Evolutionary conservation across 257 asterid genomes (phyloP).

Genomic region (Solanum pinnatisectum): DNA sequence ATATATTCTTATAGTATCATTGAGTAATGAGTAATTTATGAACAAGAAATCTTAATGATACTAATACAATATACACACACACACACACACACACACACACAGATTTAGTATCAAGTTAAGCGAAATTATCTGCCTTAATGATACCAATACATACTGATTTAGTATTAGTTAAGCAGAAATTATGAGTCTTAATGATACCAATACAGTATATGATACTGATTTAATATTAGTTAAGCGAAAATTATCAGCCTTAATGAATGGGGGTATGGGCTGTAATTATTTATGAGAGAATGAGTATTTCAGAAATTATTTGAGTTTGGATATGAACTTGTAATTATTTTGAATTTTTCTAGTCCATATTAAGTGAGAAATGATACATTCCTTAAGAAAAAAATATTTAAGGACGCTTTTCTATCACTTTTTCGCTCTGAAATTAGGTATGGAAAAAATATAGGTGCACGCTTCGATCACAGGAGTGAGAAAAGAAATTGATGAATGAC

Average conservation of each 20-base stretch:
- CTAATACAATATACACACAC: too few species aligned
- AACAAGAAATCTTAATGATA: too few species aligned
- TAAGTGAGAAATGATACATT: neutral
- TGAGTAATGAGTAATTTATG: too few species aligned
- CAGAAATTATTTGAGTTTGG: neutral
- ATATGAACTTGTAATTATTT: too few species aligned
- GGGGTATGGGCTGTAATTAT: too few species aligned
- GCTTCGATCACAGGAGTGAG: neutral
- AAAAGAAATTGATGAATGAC: neutral
- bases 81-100: too few species aligned
- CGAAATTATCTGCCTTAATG: too few species aligned
- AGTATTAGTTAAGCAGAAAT: neutral
- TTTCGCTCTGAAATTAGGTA: neutral
- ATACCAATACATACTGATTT: neutral
- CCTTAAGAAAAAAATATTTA: neutral
- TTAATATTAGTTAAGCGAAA: too few species aligned
- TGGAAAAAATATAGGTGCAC: neutral
- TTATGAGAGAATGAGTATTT: neutral
- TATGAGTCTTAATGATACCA: too few species aligned
- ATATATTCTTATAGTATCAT: too few species aligned
- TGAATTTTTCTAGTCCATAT: too few species aligned
- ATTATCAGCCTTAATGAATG: neutral
- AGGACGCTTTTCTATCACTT: neutral
- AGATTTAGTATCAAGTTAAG: neutral
- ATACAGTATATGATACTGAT: too few species aligned